Percentiles rank a stretch among this genome's conserved stretches.
These are phyloP conservation scores for Fusarium virguliforme DNA, from an alignment of 2,329 filamentous ascomycete species.

Conservation along the genomic window DNA sequence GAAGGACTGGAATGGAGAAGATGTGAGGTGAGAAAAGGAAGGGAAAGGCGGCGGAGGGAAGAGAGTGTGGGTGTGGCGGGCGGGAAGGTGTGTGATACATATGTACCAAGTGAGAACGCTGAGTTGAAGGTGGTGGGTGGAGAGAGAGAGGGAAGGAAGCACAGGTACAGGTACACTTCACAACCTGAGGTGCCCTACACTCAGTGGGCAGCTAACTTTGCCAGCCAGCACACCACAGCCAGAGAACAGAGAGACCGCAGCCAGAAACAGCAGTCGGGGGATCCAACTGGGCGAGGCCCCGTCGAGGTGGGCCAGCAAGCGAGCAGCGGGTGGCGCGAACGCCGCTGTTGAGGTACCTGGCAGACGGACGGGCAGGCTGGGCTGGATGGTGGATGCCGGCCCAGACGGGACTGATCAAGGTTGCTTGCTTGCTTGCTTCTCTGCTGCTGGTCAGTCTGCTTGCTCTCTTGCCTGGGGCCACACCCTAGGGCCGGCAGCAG, in stretches of 20 bases:
- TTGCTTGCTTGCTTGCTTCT: conserved; percentile 33
- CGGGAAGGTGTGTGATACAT: conserved; percentile 49
- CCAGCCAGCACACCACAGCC: conserved; percentile 15
- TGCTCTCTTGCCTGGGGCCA: conserved; percentile 10
- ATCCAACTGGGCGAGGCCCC: conserved; percentile 39
- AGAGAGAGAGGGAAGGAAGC: conserved; percentile 6
- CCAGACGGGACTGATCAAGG: conserved; percentile 24
- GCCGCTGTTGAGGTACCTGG: conserved; percentile 44
- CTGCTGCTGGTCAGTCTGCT: background rate
- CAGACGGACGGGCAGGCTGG: conserved; percentile 30
- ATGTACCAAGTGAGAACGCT: conserved; percentile 36
- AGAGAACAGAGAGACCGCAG: conserved; percentile 17
- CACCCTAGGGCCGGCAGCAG: conserved; percentile 10
- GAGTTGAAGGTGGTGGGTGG: conserved; percentile 10
- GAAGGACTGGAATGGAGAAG: conserved; percentile 56
- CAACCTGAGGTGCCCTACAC: conserved; percentile 14
- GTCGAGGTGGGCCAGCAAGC: conserved; percentile 44
- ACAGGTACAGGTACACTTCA: conserved; percentile 21
- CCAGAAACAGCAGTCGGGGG: conserved; percentile 20
- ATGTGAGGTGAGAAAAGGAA: conserved; percentile 51
- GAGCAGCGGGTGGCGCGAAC: conserved; percentile 54
- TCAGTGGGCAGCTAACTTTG: conserved; percentile 1
- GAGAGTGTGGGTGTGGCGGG: conserved; percentile 47
- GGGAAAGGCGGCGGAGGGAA: conserved; percentile 43
- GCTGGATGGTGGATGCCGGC: conserved; percentile 35